Base-by-base conservation (phyloP, 305 asterid genomes). In the Withania somnifera region DNA sequence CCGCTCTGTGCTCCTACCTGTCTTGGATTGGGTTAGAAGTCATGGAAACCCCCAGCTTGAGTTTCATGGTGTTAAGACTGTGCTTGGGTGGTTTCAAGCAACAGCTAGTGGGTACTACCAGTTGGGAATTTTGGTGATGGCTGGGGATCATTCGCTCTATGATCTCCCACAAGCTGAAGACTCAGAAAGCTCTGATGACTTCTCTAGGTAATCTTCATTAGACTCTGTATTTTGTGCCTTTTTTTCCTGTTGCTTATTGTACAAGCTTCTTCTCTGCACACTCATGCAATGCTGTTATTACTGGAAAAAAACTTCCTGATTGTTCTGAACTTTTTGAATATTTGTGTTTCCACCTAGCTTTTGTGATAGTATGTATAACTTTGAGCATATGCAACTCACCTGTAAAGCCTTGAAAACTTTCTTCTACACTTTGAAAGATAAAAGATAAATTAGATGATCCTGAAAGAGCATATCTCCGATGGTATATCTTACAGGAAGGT, bases 81-180 rank as follows among this genome's bases (percentile, higher is more conserved):
- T 94, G 89, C 94, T 94, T 11, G 97, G 97, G 30, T 95, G 99
- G 99, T 93, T 94, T 91, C 99, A 94, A 83, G 97, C 92, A 78
- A 95, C 98, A 28, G 91, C 97, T 78, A 94, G 94, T 81, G 99
- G 98, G 77, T 95, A 92, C 82, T 95, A 95, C 84, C 99, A 95
- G 85, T 85, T 95, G 89, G 99, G 99, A 30, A 87, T 92, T 82
- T 85, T 93, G 91, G 97, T 95, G 84, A 89, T 93, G 82, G 88
- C 94, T 73, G 97, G 98, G 57, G 94, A 91, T 84, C 86, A 84
- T 87, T 86, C 89, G 79, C 90, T 87, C 79, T 86, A 84, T 77
- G 95, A 92, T 87, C 90, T 93, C 88, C 92, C 90, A 80, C 91
- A 84, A 85, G 85, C 91, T 34, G 93, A 92, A 85, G 86, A 85